A percentile compares a stretch with the other conserved stretches of the same genome.
These are phyloP conservation scores for Clavispora vitiphila DNA, from an alignment of 805 yeast species.

Conservation along the genomic window DNA sequence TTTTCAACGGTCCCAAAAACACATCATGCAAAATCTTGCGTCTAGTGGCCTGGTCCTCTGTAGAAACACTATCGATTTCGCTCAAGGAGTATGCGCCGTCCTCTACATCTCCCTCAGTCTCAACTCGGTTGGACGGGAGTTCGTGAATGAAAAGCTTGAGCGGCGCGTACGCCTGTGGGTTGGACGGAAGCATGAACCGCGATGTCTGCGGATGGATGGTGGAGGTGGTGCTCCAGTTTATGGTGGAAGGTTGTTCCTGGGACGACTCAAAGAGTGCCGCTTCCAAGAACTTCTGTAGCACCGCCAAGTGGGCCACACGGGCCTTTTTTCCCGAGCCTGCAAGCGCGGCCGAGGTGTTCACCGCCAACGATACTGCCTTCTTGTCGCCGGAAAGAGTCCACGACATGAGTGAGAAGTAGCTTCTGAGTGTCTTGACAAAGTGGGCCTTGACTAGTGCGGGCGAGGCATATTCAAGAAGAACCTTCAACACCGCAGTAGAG, in stretches of 20 bases:
- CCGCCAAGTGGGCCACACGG: slow-evolving; percentile 36
- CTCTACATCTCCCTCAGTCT: slow-evolving; percentile 10
- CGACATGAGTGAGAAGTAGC: slow-evolving; percentile 64
- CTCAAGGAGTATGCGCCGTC: slow-evolving; percentile 23
- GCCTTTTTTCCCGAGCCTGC: slow-evolving; percentile 34
- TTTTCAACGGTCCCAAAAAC: slow-evolving; percentile 43
- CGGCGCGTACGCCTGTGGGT: slow-evolving; percentile 60
- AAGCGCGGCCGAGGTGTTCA: slow-evolving; percentile 27
- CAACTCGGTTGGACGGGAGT: slow-evolving; percentile 15
- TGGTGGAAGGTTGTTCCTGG: slow-evolving; percentile 13
- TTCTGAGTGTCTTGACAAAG: slow-evolving; percentile 65
- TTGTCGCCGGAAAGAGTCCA: slow-evolving; percentile 55
- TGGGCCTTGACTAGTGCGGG: slow-evolving; percentile 54
- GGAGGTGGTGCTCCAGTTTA: slow-evolving; percentile 12
- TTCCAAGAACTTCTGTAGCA: slow-evolving; percentile 40
- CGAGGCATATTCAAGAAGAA: slow-evolving; percentile 52
- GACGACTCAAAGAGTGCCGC: slow-evolving; percentile 34
- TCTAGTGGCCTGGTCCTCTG: slow-evolving; percentile 61
- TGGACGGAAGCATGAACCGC: slow-evolving; percentile 45
- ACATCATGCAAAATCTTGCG: slow-evolving; percentile 48
- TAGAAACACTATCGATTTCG: slow-evolving; percentile 42
- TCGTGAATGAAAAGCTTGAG: slow-evolving; percentile 54
- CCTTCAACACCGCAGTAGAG: slow-evolving; percentile 61
- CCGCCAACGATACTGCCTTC: slow-evolving; percentile 30
- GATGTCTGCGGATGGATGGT: slow-evolving; percentile 44